Base-by-base conservation (phyloP, 441 rosid species). In the Arabidopsis lyrata region DNA sequence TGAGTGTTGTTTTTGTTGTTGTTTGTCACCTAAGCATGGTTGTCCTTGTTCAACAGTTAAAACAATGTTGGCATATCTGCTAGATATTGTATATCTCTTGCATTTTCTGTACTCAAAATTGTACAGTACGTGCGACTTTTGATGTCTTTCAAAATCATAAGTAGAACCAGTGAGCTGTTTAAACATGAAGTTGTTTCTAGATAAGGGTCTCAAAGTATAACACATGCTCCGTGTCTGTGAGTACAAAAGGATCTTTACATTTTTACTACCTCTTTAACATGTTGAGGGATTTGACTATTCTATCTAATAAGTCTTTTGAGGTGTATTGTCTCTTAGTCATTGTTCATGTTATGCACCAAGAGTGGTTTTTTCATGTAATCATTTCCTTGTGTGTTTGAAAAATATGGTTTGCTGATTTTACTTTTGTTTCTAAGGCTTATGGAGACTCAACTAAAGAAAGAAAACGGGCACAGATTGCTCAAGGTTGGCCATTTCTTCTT, bases 371-470 rank as follows among this genome's bases (percentile, higher is more conserved):
- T 69, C 60, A 55, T 55, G 34, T 63, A 16, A 57, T 70, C 22
- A 44, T 42, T 32, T 60, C 24, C 49, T 42, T 68, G 14, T 24
- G 38, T 55, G 53, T 53, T 61, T 32, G 41, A 55, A 34, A 54
- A 20, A 22, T 24, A 68, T 39, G 47, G 39, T 49, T 68, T 73
- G 12, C 75, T 68, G 52, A 63, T 49, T 11, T 54, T 59, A 16
- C 66, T 55, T 48, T 27, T 66, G 63, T 70, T 72, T 70, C 83
- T 5, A 35, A 96, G 98, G 99, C 88, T 66, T 94, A 96, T 77
- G 92, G 94, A 76, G 98, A 94, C 53, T 92, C 97, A 60, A 94
- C 99, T 7, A 96, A 94, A 83, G 99, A 96, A 79, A 92, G 89
- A 72, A 85, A 96, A 0, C 98, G 99, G 65, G 91, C 97, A 61